phyloP scores from a whole-genome alignment of 495 filamentous ascomycete genomes.

The Recurvomyces mirabilis region DNA sequence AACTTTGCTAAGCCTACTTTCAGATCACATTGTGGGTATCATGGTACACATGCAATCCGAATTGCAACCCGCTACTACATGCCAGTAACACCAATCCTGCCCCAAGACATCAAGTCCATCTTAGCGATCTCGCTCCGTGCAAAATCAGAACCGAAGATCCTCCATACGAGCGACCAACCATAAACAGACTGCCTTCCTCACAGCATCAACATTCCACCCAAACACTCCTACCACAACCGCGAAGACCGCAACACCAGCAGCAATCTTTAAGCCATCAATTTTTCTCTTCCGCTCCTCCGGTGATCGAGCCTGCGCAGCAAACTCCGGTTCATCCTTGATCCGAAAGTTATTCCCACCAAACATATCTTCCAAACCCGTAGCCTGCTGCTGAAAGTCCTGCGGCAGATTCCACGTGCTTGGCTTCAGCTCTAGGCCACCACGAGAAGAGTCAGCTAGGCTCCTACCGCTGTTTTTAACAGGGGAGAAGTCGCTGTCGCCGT shows the following conservation, averaged over 20 bases:
- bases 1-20: no score
- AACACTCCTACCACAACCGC: background rate
- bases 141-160: background rate
- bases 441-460: no score
- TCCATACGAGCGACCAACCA: slow-evolving; percentile 2
- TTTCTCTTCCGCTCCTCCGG: background rate
- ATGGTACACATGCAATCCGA: no score
- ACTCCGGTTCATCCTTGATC: slow-evolving; percentile 11
- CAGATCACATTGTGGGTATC: no score
- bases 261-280: background rate
- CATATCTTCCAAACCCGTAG: slow-evolving; percentile 19
- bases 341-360: slow-evolving; percentile 15
- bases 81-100: no score
- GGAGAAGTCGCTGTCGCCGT: slow-evolving; percentile 11
- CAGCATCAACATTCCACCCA: background rate
- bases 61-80: no score
- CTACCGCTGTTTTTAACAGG: slow-evolving; percentile 14
- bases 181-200: slow-evolving; percentile 3
- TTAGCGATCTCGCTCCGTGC: no score
- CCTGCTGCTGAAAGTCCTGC: background rate
- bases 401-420: slow-evolving; percentile 10
- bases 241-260: background rate
- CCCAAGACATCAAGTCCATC: no score
- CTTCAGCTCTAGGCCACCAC: slow-evolving; percentile 8
- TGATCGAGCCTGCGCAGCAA: background rate